Base-by-base conservation (phyloP, 495 filamentous ascomycete genomes). In the Hypoxylon lienhwacheense region DNA sequence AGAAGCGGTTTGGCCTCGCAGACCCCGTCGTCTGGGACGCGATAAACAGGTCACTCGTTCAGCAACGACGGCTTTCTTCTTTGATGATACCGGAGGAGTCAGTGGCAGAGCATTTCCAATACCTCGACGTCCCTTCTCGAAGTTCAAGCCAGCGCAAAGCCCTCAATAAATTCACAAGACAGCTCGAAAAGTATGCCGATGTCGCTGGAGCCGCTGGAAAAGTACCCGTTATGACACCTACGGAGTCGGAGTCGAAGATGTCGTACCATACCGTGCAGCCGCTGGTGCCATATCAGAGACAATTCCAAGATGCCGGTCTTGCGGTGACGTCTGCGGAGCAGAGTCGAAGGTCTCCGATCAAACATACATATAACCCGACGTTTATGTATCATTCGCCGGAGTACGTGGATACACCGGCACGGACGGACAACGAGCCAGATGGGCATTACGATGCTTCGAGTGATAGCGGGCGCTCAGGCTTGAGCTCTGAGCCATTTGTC, bases 301-400 rank as follows among this genome's bases (percentile, higher is more conserved):
- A 80, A 35, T 77, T 80, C 29, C 64, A 59, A 48, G 65, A 66
- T 33, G 74, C 73, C 22, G 77, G 77, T 0, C 72, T 80, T 31
- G 76, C 75, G 0, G 71, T 79, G 3, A 79, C 77, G 17, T 77
- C 77, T 8, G 44, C 50, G 1, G 76, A 78, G 10, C 77, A 79
- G 48, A 49, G 52, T 6, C 61, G 22, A 25, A 28, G 46, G 32
- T 39, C 53, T 25, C 42, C 42, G n/a, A 19, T 24, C 26, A 61
- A 40, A 17, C 43, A 21, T 10, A 36, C 33, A 21, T 12, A 35
- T 15, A 43, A 14, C 19, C 29, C 17, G 15, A 22, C 3, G 7
- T 31, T 12, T 11, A 25, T 34, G 8, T 34, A 45, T 5, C 44
- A 32, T 19, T 33, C 52, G 21, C 46, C 43, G 5, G 46, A 37